Conservation (phyloP, 768 basidiomycete genomes). For the Trametes cubensis region DNA sequence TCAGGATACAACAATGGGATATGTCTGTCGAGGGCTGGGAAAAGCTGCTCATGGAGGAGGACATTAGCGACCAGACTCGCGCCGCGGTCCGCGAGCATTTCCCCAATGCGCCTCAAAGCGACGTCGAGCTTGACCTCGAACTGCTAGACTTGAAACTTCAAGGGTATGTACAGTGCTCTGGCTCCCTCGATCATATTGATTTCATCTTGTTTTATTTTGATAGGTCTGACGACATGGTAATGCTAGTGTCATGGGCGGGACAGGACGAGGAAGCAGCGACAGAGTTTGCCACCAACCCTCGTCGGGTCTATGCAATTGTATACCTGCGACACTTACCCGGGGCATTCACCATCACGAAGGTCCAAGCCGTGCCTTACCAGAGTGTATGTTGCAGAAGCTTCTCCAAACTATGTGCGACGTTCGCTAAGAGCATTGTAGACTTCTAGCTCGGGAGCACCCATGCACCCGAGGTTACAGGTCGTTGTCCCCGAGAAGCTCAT, state of each 20-base stretch:
- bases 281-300: conserved; percentile 45
- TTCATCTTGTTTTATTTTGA: conserved; percentile 21
- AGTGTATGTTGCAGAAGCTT: conserved; percentile 50
- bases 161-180: conserved; percentile 41
- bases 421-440: conserved; percentile 44
- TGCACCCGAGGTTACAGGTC: conserved; percentile 69
- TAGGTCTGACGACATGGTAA: conserved; percentile 55
- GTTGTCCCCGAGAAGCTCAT: conserved; percentile 61
- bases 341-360: conserved; percentile 47
- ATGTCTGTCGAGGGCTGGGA: conserved; percentile 73
- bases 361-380: conserved; percentile 73
- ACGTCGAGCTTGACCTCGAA: conserved; percentile 66
- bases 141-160: conserved; percentile 69
- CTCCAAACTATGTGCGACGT: not conserved
- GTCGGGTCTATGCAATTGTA: conserved; percentile 67
- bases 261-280: conserved; percentile 47
- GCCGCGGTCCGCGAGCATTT: conserved; percentile 50
- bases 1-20: conserved; percentile 70
- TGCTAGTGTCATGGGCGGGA: conserved; percentile 71
- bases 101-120: conserved; percentile 40
- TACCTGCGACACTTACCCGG: conserved; percentile 48
- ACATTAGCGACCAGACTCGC: conserved; percentile 53
- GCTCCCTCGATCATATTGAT: not conserved
- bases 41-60: conserved; percentile 58
- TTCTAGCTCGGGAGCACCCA: conserved; percentile 65